These are phyloP conservation scores for Drechmeria coniospora DNA, from an alignment of 2,329 filamentous ascomycete species.

Conservation along the genomic window DNA sequence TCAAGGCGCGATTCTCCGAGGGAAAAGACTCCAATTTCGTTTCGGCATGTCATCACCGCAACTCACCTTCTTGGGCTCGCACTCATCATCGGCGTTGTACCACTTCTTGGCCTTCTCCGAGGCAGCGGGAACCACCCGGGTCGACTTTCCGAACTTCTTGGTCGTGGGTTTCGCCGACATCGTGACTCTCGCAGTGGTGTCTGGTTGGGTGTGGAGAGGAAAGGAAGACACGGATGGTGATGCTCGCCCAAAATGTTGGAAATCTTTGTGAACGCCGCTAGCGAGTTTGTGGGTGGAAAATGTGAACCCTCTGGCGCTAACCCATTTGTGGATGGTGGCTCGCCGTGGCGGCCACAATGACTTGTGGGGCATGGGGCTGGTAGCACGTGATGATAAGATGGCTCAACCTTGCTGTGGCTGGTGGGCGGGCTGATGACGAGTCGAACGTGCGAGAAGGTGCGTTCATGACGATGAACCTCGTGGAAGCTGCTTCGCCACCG, in stretches of 20 bases:
- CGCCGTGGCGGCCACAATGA: constrained; percentile 5
- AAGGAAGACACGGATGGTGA: constrained; percentile 21
- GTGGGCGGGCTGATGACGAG: constrained; percentile 6
- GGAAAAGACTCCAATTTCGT: constrained; percentile 1
- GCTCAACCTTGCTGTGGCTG: constrained; percentile 1
- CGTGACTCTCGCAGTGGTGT: constrained; percentile 35
- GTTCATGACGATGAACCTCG: constrained; percentile 12
- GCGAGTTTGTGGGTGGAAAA: constrained; percentile 28
- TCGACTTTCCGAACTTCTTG: constrained; percentile 97
- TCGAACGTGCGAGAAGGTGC: constrained; percentile 27
- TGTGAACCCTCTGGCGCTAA: constrained; percentile 26
- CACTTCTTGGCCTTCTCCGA: constrained; percentile 95
- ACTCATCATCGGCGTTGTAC: constrained; percentile 92
- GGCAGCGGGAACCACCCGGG: constrained; percentile 75
- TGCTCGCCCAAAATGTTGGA: constrained; percentile 25
- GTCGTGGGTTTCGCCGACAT: constrained; percentile 66
- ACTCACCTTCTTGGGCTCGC: constrained; percentile 88
- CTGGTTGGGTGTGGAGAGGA: constrained; percentile 19
- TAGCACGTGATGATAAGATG: constrained; percentile 23
- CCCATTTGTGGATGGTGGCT: constrained; percentile 10
- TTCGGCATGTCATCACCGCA: constrained; percentile 9
- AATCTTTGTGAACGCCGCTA: constrained; percentile 26
- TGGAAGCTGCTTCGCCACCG: background rate
- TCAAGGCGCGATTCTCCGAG: background rate
- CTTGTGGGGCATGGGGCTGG: constrained; percentile 16